phyloP scores from a whole-genome alignment of 2,329 filamentous ascomycete genomes.

The Chlorencoelia australis region DNA sequence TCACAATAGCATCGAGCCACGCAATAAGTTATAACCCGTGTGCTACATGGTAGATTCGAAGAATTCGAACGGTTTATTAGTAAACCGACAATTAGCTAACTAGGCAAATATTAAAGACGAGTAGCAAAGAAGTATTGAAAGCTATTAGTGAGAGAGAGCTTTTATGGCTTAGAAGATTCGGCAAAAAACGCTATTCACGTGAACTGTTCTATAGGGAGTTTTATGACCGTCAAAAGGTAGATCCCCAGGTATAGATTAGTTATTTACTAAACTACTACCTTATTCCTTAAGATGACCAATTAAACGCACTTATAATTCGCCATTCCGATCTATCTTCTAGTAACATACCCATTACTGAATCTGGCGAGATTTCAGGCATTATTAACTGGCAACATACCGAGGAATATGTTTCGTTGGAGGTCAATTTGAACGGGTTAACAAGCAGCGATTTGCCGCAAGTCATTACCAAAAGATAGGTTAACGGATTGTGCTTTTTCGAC shows the following conservation, averaged over 20 bases:
- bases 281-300: conserved; percentile 9
- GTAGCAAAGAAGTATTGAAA: conserved; percentile 12
- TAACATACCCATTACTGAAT: conserved; percentile 24
- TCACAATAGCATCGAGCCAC: too few relatives aligned
- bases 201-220: conserved; percentile 13
- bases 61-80: too few relatives aligned
- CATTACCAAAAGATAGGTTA: too few relatives aligned
- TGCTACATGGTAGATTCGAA: too few relatives aligned
- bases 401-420: too few relatives aligned
- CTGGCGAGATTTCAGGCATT: conserved; percentile 21
- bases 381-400: conserved; percentile 28
- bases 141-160: conserved; percentile 12
- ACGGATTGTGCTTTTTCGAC: too few relatives aligned
- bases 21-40: too few relatives aligned
- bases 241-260: conserved; percentile 12
- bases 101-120: conserved; percentile 8
- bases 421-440: too few relatives aligned
- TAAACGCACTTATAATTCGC: conserved; percentile 12
- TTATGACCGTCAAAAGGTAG: conserved; percentile 11
- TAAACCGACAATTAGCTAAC: too few relatives aligned
- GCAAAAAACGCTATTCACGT: conserved; percentile 10
- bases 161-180: conserved; percentile 7
- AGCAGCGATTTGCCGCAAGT: too few relatives aligned
- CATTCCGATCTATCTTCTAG: conserved; percentile 19
- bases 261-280: conserved; percentile 13